Evolutionary conservation across 306 rosid genomes (phyloP), one percentile per base, ranked within the genome.

Genomic region (Amphicarpaea edgeworthii): DNA sequence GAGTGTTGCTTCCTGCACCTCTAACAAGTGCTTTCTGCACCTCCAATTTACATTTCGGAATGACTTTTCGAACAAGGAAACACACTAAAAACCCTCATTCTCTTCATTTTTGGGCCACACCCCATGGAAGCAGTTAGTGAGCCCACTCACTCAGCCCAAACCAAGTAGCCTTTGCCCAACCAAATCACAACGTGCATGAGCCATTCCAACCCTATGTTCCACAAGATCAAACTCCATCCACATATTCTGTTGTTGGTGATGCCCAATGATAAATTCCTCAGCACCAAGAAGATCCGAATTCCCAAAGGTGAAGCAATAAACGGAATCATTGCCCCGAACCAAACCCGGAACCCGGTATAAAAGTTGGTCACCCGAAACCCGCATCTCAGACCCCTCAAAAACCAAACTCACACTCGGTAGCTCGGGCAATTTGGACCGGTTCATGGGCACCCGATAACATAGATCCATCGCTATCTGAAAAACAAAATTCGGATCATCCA

Each of bases 181-280:
- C 72, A 76, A 65, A 80, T 91, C 89, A 71, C 98, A 93, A 24
- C 74, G 87, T 3, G 73, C 82, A 23, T 84, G 85, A 41, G 89
- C 92, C 82, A 88, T 45, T 0, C 98, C 98, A 66, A 93, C 83
- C 77, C 93, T 85, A 0, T 88, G 85, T n/a, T 83, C 67, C 23
- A 23, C 74, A 3, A 91, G 87, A 79, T 93, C 98, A 75, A 85
- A 93, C 60, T 93, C 98, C 90, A 93, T 68, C 97, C 97, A 91
- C 80, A 91, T 54, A 64, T 91, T 88, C 20, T 91, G 97, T 79
- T 93, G 98, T 61, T 93, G 98, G 62, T 88, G 92, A 62, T 91
- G 97, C 4, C 98, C 98, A 23, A 93, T 90, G 34, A 93, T 85
- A 16, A 67, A 93, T 12, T 93, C 89, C 80, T 93, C 98, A 8